Evolutionary conservation across 441 rosid genomes (phyloP), one percentile per base, ranked within the genome.

Genomic region (Dalechampia spathulata): DNA sequence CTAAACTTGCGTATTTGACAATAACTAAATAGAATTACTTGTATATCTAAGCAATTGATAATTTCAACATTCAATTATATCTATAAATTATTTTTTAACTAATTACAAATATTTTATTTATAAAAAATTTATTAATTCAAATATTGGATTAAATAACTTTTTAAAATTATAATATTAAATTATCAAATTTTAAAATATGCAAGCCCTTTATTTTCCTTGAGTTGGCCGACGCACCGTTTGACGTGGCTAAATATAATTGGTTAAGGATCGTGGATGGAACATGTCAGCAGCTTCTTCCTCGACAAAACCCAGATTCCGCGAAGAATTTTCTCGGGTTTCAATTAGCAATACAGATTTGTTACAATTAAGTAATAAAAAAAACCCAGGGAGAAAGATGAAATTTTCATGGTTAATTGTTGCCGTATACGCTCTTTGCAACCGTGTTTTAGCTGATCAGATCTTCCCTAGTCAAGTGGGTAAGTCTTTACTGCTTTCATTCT

Each of bases 401-500:
- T 54, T 69, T 41, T 11, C 64, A 41, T 32, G n/a, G 49, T 60
- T 66, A n/a, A 45, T 76, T 9, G 27, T 79, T 9, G 25, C 75
- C 20, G 13, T 66, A 7, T 46, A 53, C 15, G 48, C 53, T 54
- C 49, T 77, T 6, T 61, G 58, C 64, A 60, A 43, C 55, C 32
- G 37, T 41, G 85, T 72, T 22, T 61, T 51, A 34, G 72, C 87
- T 25, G 87, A 87, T 57, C 92, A 75, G 75, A 69, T 90, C 81
- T 78, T 82, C 52, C 73, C 83, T 38, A 71, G 83, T 76, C 87
- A 75, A 44, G 55, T 72, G 44, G 97, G 97, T 87, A 61, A 69
- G 55, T 47, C 7, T 44, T 41, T 10, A 8, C 11, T 32, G 15
- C 20, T 3, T 32, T 8, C 3, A 14, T 1, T 6, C 57, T 37